Base-by-base conservation (phyloP, 2,329 filamentous ascomycete species). In the Aspergillus glaucus region DNA sequence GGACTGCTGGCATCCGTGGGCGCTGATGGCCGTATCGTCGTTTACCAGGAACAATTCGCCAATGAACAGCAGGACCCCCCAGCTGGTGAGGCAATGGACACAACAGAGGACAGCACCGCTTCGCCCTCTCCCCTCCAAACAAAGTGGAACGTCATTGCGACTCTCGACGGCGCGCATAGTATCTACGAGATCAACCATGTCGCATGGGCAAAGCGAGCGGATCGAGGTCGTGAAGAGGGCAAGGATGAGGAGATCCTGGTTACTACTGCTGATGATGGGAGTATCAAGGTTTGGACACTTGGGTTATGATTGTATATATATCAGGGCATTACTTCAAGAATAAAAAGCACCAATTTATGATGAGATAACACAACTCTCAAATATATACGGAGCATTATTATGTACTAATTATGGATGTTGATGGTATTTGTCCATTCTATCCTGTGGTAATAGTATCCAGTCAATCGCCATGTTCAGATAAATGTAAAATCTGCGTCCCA, bases 141-240 rank as follows among this genome's bases (percentile, higher is more conserved):
- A 1, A 77, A 80, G 51, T 97, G 93, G 93, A 75, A 77, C 6
- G 69, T 92, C 3, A 62, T 95, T 14, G 81, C 82, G 0, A 79
- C 80, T n/a, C 64, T 87, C 1, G 77, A 85, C 43, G 85, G 84
- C 30, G 88, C 85, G 2, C 93, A 98, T 66, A 91, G 89, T 1
- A 88, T 94, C 2, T 96, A 92, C 63, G 93, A 98, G 70, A 79
- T 97, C 55, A 98, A 98, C 62, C 90, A 96, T 68, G 79, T 93
- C 44, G 83, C 81, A 2, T 98, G 93, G 93, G 90, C 89, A 56
- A 81, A 79, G 58, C 78, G 91, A 49, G 86, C 82, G 49, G 90
- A 95, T 65, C 76, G 63, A 37, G 57, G 55, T 77, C 44, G 84
- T 74, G 1, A 77, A 77, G 63, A 75, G 71, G 53, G 52, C 7